Evolutionary conservation across 257 asterid genomes (phyloP).

Genomic region (Plantago ovata): DNA sequence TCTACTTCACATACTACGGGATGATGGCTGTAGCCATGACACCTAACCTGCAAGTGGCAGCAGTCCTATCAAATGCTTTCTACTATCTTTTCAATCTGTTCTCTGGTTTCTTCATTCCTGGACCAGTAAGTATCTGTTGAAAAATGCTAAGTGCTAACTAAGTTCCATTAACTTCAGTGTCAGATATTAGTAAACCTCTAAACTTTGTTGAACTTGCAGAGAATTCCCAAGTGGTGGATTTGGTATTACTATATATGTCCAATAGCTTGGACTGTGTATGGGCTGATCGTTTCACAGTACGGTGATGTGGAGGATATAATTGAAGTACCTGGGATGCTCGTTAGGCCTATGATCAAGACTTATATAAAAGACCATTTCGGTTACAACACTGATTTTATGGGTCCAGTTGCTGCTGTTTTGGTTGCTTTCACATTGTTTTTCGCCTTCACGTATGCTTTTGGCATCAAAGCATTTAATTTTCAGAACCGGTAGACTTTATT

Average conservation of each 20-base stretch:
- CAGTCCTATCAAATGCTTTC: constrained; percentile 42
- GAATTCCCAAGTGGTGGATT: constrained; percentile 71
- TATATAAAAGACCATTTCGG: constrained; percentile 43
- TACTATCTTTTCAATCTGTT: constrained; percentile 57
- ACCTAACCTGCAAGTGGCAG: constrained; percentile 52
- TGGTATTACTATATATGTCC: constrained; percentile 81
- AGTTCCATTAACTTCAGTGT: neutral
- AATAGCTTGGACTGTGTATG: constrained; percentile 67
- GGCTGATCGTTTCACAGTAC: constrained; percentile 51
- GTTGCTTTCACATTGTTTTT: constrained; percentile 47
- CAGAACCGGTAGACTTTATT: constrained; percentile 33
- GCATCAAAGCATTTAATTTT: constrained; percentile 60
- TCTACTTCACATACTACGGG: constrained; percentile 56
- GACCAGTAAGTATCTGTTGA: constrained; percentile 39
- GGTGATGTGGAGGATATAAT: constrained; percentile 42
- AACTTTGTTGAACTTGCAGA: constrained; percentile 30
- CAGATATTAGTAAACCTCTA: neutral
- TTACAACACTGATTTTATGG: constrained; percentile 45
- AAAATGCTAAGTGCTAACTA: neutral
- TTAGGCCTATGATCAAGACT: constrained; percentile 28
- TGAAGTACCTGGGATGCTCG: constrained; percentile 23
- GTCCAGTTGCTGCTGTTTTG: constrained; percentile 44
- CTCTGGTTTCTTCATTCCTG: constrained; percentile 61
- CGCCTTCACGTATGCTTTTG: constrained; percentile 49
- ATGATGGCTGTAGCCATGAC: constrained; percentile 64